Conservation (phyloP, 2,329 filamentous ascomycete genomes). For the Rachicladosporium sp. region DNA sequence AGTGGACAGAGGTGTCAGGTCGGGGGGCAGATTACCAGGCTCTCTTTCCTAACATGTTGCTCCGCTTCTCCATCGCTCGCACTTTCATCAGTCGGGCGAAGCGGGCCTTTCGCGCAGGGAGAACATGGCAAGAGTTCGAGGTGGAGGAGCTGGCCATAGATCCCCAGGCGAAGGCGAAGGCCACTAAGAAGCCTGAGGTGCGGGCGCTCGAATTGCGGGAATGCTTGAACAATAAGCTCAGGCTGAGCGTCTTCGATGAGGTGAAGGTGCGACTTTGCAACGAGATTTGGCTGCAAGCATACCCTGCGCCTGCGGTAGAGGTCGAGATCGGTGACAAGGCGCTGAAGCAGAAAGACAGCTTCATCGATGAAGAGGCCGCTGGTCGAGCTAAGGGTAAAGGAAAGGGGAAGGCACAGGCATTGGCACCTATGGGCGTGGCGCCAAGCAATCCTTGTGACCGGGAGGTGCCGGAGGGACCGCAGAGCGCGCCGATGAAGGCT, state of each 20-base stretch:
- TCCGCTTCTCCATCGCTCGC: constrained; percentile 6
- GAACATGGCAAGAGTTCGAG: constrained; percentile 12
- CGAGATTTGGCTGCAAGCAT: constrained; percentile 10
- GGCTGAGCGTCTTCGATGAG: constrained; percentile 10
- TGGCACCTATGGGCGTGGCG: no score
- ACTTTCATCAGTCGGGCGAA: constrained; percentile 13
- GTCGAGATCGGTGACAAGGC: no score
- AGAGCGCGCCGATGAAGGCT: no score
- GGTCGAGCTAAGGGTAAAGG: no score
- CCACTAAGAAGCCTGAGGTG: constrained; percentile 4
- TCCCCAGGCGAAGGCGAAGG: constrained; percentile 6
- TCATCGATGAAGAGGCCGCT: neutral
- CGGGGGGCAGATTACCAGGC: neutral
- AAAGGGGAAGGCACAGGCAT: no score
- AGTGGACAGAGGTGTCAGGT: constrained; percentile 12
- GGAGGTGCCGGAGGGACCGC: no score
- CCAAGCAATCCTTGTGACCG: no score
- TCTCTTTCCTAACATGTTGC: neutral
- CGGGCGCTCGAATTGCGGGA: constrained; percentile 4
- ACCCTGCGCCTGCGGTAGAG: neutral
- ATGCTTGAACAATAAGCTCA: constrained; percentile 9
- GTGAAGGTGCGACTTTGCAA: constrained; percentile 11
- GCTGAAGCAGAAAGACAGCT: neutral
- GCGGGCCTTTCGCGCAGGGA: constrained; percentile 8
- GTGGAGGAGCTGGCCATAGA: constrained; percentile 9